Base-by-base conservation (phyloP, 2,329 filamentous ascomycete genomes). In the Pestalotiopsis sp. region DNA sequence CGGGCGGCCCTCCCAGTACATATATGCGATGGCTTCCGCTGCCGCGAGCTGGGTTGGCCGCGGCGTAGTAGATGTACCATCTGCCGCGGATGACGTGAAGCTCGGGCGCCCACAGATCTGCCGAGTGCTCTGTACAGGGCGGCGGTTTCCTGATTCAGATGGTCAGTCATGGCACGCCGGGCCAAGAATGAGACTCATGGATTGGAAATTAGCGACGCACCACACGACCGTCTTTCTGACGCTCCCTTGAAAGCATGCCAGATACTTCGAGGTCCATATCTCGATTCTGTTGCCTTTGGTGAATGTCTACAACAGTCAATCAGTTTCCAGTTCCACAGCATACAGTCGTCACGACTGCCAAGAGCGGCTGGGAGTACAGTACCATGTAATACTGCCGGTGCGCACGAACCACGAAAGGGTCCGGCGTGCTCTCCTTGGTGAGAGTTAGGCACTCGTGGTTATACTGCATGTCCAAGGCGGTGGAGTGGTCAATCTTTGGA, bases 61-160 rank as follows among this genome's bases (percentile, higher is more conserved):
- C 76, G 1, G 76, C 71, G 58, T 77, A 77, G 71, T 78, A 78
- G n/a, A 78, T 71, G 66, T 77, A 77, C 76, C 76, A 78, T 62
- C 76, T 71, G 4, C 73, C 76, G 63, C 68, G 70, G 6, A 78
- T 40, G 24, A 74, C 71, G 60, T 78, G 76, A 20, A 78, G 71
- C 62, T 78, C 76, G 4, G 76, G 76, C 17, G 76, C 76, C 76
- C 76, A 78, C 20, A 78, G 71, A 20, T 77, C 76, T 4, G 71
- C 75, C 5, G 75, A 76, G 71, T 77, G 71, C 40, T 73, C 72
- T 17, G 75, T 74, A 56, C 68, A 73, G n/a, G 68, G 71, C 7
- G 73, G 75, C 22, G 76, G 76, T 60, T 70, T 74, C 76, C 76
- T 78, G 30, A 7, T 13, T 14, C 13, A 57, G 56, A 66, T 20